Evolutionary conservation across 345 rosid species (phyloP), one percentile per base, ranked within the genome.

Genomic region (Rhizophora apiculata): DNA sequence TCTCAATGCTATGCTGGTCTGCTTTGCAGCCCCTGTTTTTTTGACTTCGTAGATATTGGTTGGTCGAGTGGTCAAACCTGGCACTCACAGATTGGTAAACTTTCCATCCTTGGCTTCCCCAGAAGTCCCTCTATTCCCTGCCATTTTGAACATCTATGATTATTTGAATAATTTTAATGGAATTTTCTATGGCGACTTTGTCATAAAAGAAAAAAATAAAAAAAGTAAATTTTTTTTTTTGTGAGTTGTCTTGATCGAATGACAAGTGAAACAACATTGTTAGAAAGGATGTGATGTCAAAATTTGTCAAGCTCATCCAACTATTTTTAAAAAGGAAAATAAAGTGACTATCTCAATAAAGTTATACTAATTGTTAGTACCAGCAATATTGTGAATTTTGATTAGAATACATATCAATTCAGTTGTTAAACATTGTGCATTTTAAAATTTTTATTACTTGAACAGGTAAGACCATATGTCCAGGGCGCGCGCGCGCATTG

Each of bases 391-490:
- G 5, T 30, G 31, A 30, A 30, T 30, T 30, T 30, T 30, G 31
- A 30, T 30, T 30, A 30, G 31, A 30, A 30, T 30, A 30, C 3
- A 30, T 30, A 30, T 30, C 31, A 30, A 30, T 30, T 54, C 27
- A 6, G 26, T n/a, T 8, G 24, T 24, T 22, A 31, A 32, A 6
- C n/a, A 36, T 32, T 67, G 2, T 8, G 52, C 3, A 30, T 26
- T 5, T 36, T 53, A 32, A 30, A 62, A 11, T 57, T 58, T 27
- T 71, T 31, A 34, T 56, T 69, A 39, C 63, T 39, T 60, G 74
- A 66, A 81, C 89, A 96, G 99, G 99, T 96, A 88, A 86, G 97
- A 82, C 99, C 99, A n/a, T n/a, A 57, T 96, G 83, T 75, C 97
- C 98, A 0, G 83, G 97, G 88, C 92, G 87, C 22, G 92, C 96